These are phyloP conservation scores for Ophiostoma sp. DNA, from an alignment of 2,329 filamentous ascomycete species.

Conservation along the genomic window DNA sequence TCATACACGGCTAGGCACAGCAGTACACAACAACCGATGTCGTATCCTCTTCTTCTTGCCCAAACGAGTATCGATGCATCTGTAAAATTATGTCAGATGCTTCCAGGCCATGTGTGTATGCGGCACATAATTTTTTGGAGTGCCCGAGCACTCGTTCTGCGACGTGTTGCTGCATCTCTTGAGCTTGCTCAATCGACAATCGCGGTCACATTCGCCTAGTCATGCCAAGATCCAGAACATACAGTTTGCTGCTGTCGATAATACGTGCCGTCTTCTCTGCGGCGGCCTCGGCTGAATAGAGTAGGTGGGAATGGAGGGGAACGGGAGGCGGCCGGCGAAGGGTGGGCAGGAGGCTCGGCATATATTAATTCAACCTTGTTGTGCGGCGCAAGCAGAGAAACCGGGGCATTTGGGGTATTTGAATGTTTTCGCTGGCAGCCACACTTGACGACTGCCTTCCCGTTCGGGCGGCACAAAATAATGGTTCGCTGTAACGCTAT, in stretches of 20 bases:
- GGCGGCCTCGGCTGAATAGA: conserved; percentile 21
- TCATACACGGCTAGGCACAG: neutral
- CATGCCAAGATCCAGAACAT: neutral
- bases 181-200: neutral
- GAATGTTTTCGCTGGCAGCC: neutral
- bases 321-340: neutral
- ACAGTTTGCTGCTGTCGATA: neutral
- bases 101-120: neutral
- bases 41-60: neutral
- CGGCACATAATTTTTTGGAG: neutral
- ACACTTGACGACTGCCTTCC: neutral
- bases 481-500: neutral
- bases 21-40: neutral
- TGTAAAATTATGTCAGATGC: neutral
- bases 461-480: neutral
- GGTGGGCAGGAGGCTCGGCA: conserved; percentile 4
- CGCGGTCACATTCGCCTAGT: neutral
- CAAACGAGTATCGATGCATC: neutral
- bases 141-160: neutral
- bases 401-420: neutral
- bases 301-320: conserved; percentile 12
- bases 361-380: neutral
- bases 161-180: neutral
- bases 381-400: neutral
- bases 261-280: neutral